phyloP scores from a whole-genome alignment of 2,329 filamentous ascomycete species.

The Calcarisporium arbuscula region DNA sequence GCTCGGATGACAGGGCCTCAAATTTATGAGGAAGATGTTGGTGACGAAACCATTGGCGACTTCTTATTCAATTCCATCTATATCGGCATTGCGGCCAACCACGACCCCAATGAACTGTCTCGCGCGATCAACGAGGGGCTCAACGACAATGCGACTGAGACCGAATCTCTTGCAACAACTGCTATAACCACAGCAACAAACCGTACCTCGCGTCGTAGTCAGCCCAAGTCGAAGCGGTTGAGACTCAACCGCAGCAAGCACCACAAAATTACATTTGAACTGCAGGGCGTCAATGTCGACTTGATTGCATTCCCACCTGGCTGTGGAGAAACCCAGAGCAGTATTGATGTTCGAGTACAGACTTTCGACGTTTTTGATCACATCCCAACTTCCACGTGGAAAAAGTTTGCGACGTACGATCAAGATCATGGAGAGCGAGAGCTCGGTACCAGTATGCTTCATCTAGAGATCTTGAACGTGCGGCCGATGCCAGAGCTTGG shows the following conservation, averaged over 20 bases:
- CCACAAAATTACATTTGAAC: conserved; percentile 93
- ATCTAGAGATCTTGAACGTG: conserved; percentile 81
- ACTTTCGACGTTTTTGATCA: conserved; percentile 92
- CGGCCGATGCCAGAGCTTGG: conserved; percentile 77
- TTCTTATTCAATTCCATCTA: conserved; percentile 99
- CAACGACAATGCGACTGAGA: conserved; percentile 81
- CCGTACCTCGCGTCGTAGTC: conserved; percentile 36
- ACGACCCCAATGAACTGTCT: conserved; percentile 75
- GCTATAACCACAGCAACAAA: conserved; percentile 55
- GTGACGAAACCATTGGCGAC: conserved; percentile 84
- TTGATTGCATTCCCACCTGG: conserved; percentile 71
- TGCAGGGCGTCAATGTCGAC: conserved; percentile 78
- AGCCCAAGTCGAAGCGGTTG: conserved; percentile 52
- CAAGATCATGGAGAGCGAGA: conserved; percentile 81
- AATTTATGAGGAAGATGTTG: conserved; percentile 61
- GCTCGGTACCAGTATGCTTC: conserved; percentile 81
- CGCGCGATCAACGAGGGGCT: conserved; percentile 82
- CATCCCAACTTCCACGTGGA: conserved; percentile 93
- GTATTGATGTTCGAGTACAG: conserved; percentile 73
- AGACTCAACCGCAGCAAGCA: conserved; percentile 77
- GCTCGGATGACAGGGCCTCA: conserved; percentile 50
- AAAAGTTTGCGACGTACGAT: conserved; percentile 94
- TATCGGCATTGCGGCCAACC: conserved; percentile 82
- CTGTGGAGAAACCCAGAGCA: conserved; percentile 77
- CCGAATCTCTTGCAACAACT: conserved; percentile 78